phyloP scores from a whole-genome alignment of 2,329 filamentous ascomycete genomes.

The Cytospora mali region DNA sequence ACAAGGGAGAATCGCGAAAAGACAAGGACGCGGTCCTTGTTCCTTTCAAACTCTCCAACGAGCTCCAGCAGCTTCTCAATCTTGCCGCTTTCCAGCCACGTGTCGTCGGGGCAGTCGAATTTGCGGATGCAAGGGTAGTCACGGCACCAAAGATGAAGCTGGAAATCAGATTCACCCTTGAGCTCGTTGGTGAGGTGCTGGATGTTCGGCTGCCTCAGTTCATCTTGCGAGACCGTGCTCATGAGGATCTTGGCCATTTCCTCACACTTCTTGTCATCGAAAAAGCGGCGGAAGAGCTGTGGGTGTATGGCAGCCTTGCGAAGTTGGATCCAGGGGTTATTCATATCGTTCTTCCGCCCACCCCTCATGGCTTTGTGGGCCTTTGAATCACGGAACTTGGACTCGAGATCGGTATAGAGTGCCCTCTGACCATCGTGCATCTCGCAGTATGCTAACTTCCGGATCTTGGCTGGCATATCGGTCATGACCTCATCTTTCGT shows the following conservation, averaged over 20 bases:
- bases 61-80: slow-evolving; percentile 79
- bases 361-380: slow-evolving; percentile 63
- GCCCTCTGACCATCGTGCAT: slow-evolving; percentile 72
- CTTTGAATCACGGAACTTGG: slow-evolving; percentile 65
- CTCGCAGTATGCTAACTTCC: slow-evolving; percentile 77
- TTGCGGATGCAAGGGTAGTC: slow-evolving; percentile 58
- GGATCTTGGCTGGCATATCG: slow-evolving; percentile 79
- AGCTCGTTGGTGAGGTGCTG: slow-evolving; percentile 59
- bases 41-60: slow-evolving; percentile 70
- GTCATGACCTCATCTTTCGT: slow-evolving; percentile 91
- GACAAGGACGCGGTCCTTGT: slow-evolving; percentile 84
- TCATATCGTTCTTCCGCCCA: slow-evolving; percentile 56
- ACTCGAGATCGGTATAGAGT: slow-evolving; percentile 69
- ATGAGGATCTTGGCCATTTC: slow-evolving; percentile 80
- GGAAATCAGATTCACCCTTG: slow-evolving; percentile 63
- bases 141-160: slow-evolving; percentile 66
- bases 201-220: slow-evolving; percentile 55
- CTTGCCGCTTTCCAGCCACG: slow-evolving; percentile 74
- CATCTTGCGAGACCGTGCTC: slow-evolving; percentile 62
- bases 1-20: slow-evolving; percentile 94
- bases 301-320: slow-evolving; percentile 92
- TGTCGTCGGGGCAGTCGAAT: slow-evolving; percentile 56
- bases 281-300: slow-evolving; percentile 81
- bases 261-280: slow-evolving; percentile 71
- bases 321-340: slow-evolving; percentile 84